Evolutionary conservation across 2,329 filamentous ascomycete species (phyloP).

Genomic region (Trichocomaceae sp.): DNA sequence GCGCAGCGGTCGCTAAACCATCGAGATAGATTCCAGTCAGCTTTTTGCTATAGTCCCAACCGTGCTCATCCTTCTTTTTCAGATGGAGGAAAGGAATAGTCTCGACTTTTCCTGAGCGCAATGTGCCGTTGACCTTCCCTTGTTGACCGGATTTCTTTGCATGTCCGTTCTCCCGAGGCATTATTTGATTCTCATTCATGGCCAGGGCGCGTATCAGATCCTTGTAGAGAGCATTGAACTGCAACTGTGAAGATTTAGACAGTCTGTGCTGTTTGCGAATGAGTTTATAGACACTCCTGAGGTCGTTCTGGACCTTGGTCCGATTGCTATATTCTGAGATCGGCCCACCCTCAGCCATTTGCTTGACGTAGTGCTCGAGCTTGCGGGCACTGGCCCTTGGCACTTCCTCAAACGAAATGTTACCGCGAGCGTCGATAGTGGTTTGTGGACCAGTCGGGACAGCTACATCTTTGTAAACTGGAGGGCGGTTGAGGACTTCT

Average conservation of each 20-base stretch:
- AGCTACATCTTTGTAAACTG: slow-evolving; percentile 93
- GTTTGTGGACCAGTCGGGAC: slow-evolving; percentile 88
- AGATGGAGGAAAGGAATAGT: slow-evolving; percentile 96
- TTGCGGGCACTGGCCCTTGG: slow-evolving; percentile 86
- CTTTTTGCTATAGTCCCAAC: slow-evolving; percentile 99
- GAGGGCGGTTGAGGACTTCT: slow-evolving; percentile 74
- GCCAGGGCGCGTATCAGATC: slow-evolving; percentile 89
- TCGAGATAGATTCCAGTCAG: slow-evolving; percentile 89
- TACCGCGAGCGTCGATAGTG: slow-evolving; percentile 84
- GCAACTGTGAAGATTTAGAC: slow-evolving; percentile 89
- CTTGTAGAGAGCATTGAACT: slow-evolving; percentile 92
- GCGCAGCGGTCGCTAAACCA: slow-evolving; percentile 81
- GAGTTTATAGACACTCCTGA: slow-evolving; percentile 92
- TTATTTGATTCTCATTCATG: slow-evolving; percentile 98
- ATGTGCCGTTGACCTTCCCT: slow-evolving; percentile 44
- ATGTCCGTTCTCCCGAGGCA: slow-evolving; percentile 72
- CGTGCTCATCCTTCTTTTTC: slow-evolving; percentile 94
- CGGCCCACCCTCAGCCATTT: slow-evolving; percentile 98
- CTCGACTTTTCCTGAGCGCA: slow-evolving; percentile 82
- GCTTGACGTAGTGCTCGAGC: slow-evolving; percentile 94
- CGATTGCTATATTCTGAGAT: slow-evolving; percentile 98
- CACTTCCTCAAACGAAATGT: slow-evolving; percentile 84
- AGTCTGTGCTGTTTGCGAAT: slow-evolving; percentile 98
- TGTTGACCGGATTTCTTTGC: slow-evolving; percentile 51
- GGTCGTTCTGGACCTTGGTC: slow-evolving; percentile 94